Evolutionary conservation across 164 flowering plant species (phyloP), one percentile per base, ranked within the genome.

Genomic region (Vitis rupestris): DNA sequence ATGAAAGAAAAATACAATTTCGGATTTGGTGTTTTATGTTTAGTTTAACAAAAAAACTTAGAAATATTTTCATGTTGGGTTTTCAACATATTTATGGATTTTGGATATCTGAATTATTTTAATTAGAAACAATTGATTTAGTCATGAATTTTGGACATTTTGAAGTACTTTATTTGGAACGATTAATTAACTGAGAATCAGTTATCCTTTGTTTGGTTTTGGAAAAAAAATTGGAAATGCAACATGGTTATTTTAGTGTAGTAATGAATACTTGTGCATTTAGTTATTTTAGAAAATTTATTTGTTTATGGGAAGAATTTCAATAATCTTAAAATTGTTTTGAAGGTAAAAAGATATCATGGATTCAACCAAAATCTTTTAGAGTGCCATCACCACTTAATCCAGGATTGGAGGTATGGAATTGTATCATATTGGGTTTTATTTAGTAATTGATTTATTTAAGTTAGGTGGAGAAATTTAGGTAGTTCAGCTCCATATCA

Each of bases 341-440:
- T 50, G 9, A 64, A 96, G 98, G 88, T 63, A 88, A 80, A 75
- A 90, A 76, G 80, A 74, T 74, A 44, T 71, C 65, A 0, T 81
- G 86, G 86, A 67, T 44, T 72, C 91, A 89, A 57, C 81, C 96
- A 50, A 96, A 83, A 84, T 84, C 94, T 9, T 70, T 81, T 52
- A 80, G 73, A 67, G 53, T 61, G 31, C 82, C 79, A 30, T 65
- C 84, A 51, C 68, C 76, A 11, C 64, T 63, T 12, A 76, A 69
- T 81, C 75, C 80, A 2, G 83, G 70, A 19, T 52, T 76, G 66
- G 92, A 91, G 97, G 97, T 95, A 84, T 66, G 13, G 16, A 16
- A 12, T 30, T 57, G 56, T 50, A 16, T 49, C 23, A 4, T 60
- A 2, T 8, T 66, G 53, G 62, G 49, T 51, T 54, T 54, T 58